Base-by-base conservation (phyloP, 78 protist genomes). In the Emiliania huxleyi region DNA sequence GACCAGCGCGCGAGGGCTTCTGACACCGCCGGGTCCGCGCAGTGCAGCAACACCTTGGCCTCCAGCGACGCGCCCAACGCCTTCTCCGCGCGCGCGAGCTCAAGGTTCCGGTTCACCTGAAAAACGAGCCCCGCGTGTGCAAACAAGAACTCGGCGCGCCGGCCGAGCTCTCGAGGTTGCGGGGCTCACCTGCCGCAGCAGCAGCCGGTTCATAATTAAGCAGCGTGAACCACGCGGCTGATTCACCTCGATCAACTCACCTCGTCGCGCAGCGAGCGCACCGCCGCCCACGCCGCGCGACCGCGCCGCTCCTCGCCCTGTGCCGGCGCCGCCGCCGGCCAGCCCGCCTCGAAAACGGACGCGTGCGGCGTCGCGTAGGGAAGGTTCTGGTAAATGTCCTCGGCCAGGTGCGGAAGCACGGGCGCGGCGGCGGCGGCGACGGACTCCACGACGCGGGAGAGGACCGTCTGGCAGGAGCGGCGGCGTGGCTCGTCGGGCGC, bases 371-470 rank as follows among this genome's bases (percentile, higher is more conserved):
- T 4, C 75, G 0, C 45, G 89, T n/a, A 90, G 29, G 88, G 93
- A 12, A 75, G 40, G 45, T 92, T 12, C 37, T 43, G 90, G 91
- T 73, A 94, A 2, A 95, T 42, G 40, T 94, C 95, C 83, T 95
- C 96, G 84, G 96, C 95, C 29, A 81, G 6, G 91, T 94, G 95
- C 38, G 93, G 91, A n/a, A 92, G 49, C 29, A 95, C 0, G n/a
- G 96, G 96, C 40, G 96, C 96, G n/a, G 75, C 5, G 35, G 94
- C 77, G 22, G 23, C 23, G 52, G 44, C n/a, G 37, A 95, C 56
- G 26, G 12, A 42, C 25, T 87, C 90, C 23, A 90, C 2, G 43
- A 43, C 26, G 35, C 6, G 37, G 45, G 42, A 0, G 48, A 91
- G 89, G 56, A 91, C 84, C 43, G 49, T 69, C 42, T 90, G 93